phyloP scores from a whole-genome alignment of 805 yeast genomes.

The Saccharomyces cerevisiae region DNA sequence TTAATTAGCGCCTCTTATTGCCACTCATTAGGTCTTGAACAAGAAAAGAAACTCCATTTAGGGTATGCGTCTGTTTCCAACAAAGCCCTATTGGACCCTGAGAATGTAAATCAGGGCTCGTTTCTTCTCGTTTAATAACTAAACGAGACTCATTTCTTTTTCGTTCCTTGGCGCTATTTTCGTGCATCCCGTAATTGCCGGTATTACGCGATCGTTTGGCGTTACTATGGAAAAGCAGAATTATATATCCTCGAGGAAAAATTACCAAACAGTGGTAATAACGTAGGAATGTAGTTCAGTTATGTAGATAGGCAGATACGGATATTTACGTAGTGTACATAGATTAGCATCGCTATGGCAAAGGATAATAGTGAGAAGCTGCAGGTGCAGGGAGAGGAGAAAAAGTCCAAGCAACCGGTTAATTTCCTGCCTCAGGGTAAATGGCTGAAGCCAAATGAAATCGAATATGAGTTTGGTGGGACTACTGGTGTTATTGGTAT shows the following conservation, averaged over 20 bases:
- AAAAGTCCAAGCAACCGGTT: neutral
- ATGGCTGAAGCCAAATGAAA: slow-evolving; percentile 40
- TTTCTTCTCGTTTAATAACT: neutral
- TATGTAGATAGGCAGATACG: neutral
- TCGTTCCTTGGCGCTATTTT: neutral
- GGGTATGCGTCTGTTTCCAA: neutral
- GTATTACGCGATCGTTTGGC: neutral
- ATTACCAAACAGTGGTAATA: neutral
- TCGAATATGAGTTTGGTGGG: slow-evolving; percentile 90
- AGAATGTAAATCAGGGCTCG: neutral
- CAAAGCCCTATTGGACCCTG: neutral
- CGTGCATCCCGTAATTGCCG: neutral
- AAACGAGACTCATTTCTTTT: neutral
- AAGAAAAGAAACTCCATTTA: neutral
- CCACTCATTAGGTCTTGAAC: neutral
- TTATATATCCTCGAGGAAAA: neutral
- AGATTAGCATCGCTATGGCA: neutral
- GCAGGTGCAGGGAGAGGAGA: neutral
- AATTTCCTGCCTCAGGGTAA: slow-evolving; percentile 32
- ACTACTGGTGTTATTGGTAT: slow-evolving; percentile 81
- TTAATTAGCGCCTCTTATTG: neutral
- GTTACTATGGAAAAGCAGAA: neutral
- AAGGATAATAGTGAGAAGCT: neutral
- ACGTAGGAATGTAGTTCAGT: neutral
- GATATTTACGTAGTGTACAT: neutral